phyloP scores from a whole-genome alignment of 202 grass and related monocot species.

The Panicum virgatum region DNA sequence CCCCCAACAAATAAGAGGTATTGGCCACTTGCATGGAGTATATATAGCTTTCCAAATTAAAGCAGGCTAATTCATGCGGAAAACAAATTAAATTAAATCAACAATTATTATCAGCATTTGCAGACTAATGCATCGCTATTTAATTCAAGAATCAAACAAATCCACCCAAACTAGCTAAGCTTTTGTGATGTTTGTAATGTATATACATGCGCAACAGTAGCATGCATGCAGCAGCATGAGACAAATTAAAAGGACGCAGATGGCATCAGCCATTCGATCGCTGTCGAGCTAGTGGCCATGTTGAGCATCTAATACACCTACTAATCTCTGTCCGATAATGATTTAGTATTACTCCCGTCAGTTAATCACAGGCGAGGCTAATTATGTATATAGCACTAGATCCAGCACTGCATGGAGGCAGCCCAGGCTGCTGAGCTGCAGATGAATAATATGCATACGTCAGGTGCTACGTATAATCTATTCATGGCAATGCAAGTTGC shows the following conservation, averaged over 20 bases:
- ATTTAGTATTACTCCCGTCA: background rate
- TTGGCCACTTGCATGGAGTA: background rate
- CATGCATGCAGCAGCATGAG: slow-evolving; percentile 37
- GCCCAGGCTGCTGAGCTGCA: too few relatives aligned
- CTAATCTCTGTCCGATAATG: background rate
- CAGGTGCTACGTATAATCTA: background rate
- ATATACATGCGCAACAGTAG: background rate
- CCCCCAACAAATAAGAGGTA: too few relatives aligned
- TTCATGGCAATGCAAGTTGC: slow-evolving; percentile 26
- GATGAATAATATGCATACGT: background rate
- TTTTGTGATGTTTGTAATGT: slow-evolving; percentile 30
- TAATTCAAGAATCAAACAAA: slow-evolving; percentile 19
- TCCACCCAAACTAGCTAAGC: background rate
- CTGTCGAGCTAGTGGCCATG: slow-evolving; percentile 30
- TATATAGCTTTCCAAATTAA: background rate
- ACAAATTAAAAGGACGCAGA: slow-evolving; percentile 29
- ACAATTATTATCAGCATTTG: slow-evolving; percentile 15
- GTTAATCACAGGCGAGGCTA: too few relatives aligned
- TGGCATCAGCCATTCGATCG: background rate
- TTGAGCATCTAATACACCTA: slow-evolving; percentile 4
- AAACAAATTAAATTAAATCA: background rate
- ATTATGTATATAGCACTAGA: background rate
- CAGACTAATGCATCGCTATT: background rate
- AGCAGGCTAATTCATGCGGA: background rate
- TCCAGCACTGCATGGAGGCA: too few relatives aligned